Evolutionary conservation across 768 basidiomycete species (phyloP).

Genomic region (Dacryopinax primogenitus): DNA sequence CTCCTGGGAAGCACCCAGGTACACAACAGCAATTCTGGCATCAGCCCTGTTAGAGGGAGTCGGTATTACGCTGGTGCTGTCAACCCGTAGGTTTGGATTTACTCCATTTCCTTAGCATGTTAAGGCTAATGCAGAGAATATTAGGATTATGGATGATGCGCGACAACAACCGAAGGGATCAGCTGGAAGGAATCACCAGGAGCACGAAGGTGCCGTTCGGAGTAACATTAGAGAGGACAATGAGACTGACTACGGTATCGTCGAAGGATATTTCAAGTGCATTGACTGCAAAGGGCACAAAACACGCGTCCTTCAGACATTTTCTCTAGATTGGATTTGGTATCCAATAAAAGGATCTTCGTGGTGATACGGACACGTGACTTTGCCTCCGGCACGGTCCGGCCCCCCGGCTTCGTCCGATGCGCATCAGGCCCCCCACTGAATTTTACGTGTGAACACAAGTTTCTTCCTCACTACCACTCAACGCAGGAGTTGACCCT

Average conservation of each 20-base stretch:
- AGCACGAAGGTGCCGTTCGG: background rate
- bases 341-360: no score
- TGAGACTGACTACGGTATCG: no score
- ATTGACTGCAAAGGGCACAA: no score
- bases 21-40: background rate
- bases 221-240: no score
- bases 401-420: background rate
- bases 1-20: background rate
- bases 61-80: background rate
- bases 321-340: no score
- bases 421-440: background rate
- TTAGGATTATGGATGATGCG: background rate
- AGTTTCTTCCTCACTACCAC: constrained; percentile 33
- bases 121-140: background rate
- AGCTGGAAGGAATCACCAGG: background rate
- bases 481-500: constrained; percentile 25
- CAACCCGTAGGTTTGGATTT: background rate
- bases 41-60: background rate
- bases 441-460: background rate
- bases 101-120: background rate
- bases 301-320: no score
- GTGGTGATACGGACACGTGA: no score
- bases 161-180: background rate
- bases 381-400: background rate
- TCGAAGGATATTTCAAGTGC: no score